Base-by-base conservation (phyloP, 2,329 filamentous ascomycete genomes). In the Cladosporium austrohemisphaericum region DNA sequence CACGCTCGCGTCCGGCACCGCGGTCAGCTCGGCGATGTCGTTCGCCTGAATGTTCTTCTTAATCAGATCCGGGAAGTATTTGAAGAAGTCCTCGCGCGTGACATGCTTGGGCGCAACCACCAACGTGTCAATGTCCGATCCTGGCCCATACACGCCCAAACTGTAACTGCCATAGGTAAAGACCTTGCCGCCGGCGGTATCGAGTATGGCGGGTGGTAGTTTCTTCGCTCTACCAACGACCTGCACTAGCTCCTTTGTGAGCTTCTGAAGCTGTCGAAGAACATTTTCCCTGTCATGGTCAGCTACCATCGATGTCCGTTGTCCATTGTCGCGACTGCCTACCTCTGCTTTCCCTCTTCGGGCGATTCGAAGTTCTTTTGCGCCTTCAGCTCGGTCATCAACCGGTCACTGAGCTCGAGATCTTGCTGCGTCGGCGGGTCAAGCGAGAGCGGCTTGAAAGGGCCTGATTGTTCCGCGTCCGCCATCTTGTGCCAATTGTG, bases 151-250 rank as follows among this genome's bases (percentile, higher is more conserved):
- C 19, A 97, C 93, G 52, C 93, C 93, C 10, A 98, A 77, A 31
- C 91, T 85, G 69, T 92, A 98, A 70, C 93, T 97, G 56, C 93
- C 93, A 68, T 93, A 98, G 1, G 92, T 94, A 68, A 95, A 95
- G 58, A 98, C 84, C 72, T 92, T 93, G 56, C 91, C 93, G 46
- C 91, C 88, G 5, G 91, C 88, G 63, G 86, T 84, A 58, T 91
- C 88, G 37, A 93, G 80, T 37, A 93, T 80, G 25, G 84, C 82
- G 35, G 88, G 80, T 37, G 90, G 85, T 43, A 92, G 76, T 43
- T 78, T 84, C 67, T 86, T 90, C 62, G 81, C 78, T 57, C 78
- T 77, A 57, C 88, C 88, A 8, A 95, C 90, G 55, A 82, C 78
- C 66, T 84, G 84, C 50, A 98, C 88, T 61, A 98, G 95, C 59